Conservation (phyloP, 2,329 filamentous ascomycete species). For the Aspergillus sp. region DNA sequence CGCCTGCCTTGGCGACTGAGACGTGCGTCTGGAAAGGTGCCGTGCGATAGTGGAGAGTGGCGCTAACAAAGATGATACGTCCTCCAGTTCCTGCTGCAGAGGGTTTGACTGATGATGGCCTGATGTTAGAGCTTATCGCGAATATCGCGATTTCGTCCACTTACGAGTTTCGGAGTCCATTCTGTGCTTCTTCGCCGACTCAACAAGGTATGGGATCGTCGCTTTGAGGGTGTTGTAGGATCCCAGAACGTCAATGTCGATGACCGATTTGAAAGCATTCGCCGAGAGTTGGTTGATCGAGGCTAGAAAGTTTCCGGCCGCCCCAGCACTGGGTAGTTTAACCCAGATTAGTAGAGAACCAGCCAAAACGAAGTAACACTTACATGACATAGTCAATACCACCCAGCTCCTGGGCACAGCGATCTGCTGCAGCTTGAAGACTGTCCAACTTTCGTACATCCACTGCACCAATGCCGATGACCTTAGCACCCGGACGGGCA, state of each 20-base stretch:
- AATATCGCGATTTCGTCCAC: conserved; percentile 13
- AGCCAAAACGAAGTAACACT: conserved; percentile 26
- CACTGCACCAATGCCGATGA: conserved; percentile 76
- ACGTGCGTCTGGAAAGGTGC: conserved; percentile 85
- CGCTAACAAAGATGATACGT: conserved; percentile 85
- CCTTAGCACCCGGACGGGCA: conserved; percentile 74
- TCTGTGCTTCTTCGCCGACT: conserved; percentile 67
- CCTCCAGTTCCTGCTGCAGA: conserved; percentile 65
- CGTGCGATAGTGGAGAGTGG: conserved; percentile 87
- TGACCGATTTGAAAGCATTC: conserved; percentile 93
- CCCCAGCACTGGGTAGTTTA: conserved; percentile 68
- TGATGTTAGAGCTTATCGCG: conserved; percentile 11
- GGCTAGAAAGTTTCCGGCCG: conserved; percentile 92
- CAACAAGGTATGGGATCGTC: conserved; percentile 76
- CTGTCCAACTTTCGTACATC: conserved; percentile 73
- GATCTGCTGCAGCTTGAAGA: conserved; percentile 72
- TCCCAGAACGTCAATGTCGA: conserved; percentile 93
- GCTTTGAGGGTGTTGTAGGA: conserved; percentile 96
- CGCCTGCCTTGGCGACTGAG: conserved; percentile 84
- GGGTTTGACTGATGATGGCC: conserved; percentile 25
- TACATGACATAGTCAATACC: conserved; percentile 91
- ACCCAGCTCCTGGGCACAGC: conserved; percentile 79
- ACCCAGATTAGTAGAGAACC: conserved; percentile 16
- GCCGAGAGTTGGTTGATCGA: conserved; percentile 77
- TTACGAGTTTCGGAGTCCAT: conserved; percentile 59